Evolutionary conservation across 2,329 filamentous ascomycete genomes (phyloP), one percentile per base, ranked within the genome.

Genomic region (Microcyclospora tardicrescens): DNA sequence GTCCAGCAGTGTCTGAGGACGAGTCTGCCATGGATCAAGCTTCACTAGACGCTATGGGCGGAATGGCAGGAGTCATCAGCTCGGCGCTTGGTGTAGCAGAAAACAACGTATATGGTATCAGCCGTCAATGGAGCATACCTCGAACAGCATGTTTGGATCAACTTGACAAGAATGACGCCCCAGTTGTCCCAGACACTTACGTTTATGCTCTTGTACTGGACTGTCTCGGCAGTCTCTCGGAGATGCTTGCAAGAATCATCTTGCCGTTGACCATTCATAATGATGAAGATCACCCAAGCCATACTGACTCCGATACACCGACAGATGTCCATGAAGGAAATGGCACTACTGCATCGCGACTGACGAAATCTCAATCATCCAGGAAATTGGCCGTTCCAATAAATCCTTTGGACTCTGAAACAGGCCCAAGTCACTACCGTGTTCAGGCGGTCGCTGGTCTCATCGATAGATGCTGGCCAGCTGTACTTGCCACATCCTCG

Each of bases 381-480:
- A 81, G 80, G 51, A 82, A 77, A 53, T 81, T 82, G 38, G 81
- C 81, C 1, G 72, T 89, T 11, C 84, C 86, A 1, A 64, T 89
- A 13, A 98, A 98, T 57, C 91, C 91, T 2, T 65, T 98, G 2
- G 70, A 71, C 1, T 61, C 93, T 6, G 75, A 79, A 43, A 76
- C 81, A 30, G 84, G 93, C 53, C 73, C 82, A 1, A 68, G 85
- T 8, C 71, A 78, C 37, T 58, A 68, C 1, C 81, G 85, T 36
- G 77, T 96, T 40, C 75, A 79, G 52, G 76, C 77, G 2, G 89
- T 84, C 51, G 84, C 85, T 10, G 73, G 73, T 9, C 81, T 98
- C 39, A 81, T 98, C 16, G 84, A 93, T 3, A 74, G 84, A 48
- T 96, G 89, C 58, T 98, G 91, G 91, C 91, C 91, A 34, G 91